Evolutionary conservation across 192 early-diverging fungal genomes (phyloP), one percentile per base, ranked within the genome.

Genomic region (Rhizophlyctis rosea): DNA sequence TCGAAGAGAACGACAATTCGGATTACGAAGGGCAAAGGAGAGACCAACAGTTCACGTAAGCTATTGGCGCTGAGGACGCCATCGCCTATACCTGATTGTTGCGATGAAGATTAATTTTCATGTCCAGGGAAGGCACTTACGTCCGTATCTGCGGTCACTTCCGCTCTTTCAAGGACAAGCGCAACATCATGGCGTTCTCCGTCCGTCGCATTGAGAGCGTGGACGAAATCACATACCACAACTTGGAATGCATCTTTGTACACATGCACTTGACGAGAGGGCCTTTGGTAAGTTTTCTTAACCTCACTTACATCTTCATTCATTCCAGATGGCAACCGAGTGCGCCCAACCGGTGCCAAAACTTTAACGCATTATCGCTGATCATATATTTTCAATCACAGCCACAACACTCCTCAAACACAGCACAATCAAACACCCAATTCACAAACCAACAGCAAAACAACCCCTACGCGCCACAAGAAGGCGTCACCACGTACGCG

Each of bases 221-320:
- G 49, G 88, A 96, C 74, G 90, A 93, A 66, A 75, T 93, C 36
- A 80, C 88, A 0, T 89, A 83, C 62, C 93, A 93, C 64, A 79
- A 79, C 34, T 63, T 93, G 34, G 86, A 89, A 53, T 83, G 77
- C 54, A 81, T 87, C 14, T 76, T 81, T 30, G 78, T 76, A 24
- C 88, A 93, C 57, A 60, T 89, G 58, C 70, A 62, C 44, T 67
- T 81, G 28, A 88, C 85, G 32, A 70, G 71, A 44, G 65, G 62
- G 21, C 61, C 71, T 55, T 57, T 70, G 70, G 62, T 70, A 54
- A 61, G 69, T 66, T 39, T 57, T 14, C 23, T 29, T 9, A 24
- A n/a, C n/a, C n/a, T 29, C 13, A 11, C 51, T 21, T 21, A 13
- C 23, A 21, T 53, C 21, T 25, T n/a, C 23, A n/a, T 29, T n/a